phyloP scores from a whole-genome alignment of 768 basidiomycete species.

The Neoboletus brunneissimus region DNA sequence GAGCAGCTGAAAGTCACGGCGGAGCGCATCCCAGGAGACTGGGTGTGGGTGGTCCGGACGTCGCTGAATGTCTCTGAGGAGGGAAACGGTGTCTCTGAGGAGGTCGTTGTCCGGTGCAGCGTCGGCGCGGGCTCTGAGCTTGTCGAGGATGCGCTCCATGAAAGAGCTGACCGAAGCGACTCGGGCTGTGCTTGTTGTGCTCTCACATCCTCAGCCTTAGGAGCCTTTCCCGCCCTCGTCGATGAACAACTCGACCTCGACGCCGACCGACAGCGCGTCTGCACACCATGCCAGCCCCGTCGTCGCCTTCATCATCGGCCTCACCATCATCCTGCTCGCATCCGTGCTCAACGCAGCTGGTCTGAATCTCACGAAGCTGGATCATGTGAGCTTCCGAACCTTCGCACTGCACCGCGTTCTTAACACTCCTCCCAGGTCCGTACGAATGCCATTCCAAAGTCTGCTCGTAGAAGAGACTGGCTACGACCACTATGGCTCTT shows the following conservation, averaged over 20 bases:
- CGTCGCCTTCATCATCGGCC: conserved; percentile 78
- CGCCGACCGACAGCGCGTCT: conserved; percentile 23
- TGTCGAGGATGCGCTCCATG: conserved; percentile 30
- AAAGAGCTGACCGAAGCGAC: neutral
- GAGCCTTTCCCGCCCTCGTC: conserved; percentile 12
- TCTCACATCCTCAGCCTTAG: conserved; percentile 15
- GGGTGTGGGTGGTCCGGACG: conserved; percentile 16
- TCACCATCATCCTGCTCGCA: conserved; percentile 79
- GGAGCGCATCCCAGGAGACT: conserved; percentile 25
- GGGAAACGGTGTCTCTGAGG: conserved; percentile 21
- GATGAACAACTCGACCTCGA: conserved; percentile 21
- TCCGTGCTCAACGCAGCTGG: conserved; percentile 89
- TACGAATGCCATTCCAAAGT: conserved; percentile 73
- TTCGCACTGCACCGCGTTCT: neutral
- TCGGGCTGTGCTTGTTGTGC: no score
- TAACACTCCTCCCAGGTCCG: conserved; percentile 48
- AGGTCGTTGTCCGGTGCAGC: conserved; percentile 11
- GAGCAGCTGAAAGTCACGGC: conserved; percentile 20
- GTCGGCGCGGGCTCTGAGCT: conserved; percentile 17
- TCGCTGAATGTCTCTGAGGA: conserved; percentile 21
- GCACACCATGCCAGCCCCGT: conserved; percentile 53
- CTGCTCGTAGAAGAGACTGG: conserved; percentile 72
- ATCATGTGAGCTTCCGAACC: conserved; percentile 59
- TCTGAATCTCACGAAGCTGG: conserved; percentile 92
- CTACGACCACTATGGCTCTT: conserved; percentile 85